Percentiles rank a stretch among this genome's conserved stretches.
These are phyloP conservation scores for Trifolium repens DNA, from an alignment of 306 rosid species.

Conservation along the genomic window DNA sequence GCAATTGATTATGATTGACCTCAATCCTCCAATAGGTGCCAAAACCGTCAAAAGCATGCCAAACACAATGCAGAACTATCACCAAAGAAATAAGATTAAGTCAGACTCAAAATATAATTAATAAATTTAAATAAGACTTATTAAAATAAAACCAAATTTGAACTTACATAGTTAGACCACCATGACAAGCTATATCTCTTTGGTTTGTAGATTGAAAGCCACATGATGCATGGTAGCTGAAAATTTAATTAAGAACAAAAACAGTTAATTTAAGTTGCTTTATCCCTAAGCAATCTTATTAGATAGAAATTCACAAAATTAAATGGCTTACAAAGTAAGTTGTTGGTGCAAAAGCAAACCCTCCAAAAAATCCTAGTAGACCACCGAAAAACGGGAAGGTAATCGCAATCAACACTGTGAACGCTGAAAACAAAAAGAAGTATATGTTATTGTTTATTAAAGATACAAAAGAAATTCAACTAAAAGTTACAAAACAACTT, in stretches of 20 bases:
- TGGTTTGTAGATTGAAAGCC: slow-evolving; percentile 82
- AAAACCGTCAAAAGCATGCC: slow-evolving; percentile 62
- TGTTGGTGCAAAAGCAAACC: slow-evolving; percentile 94
- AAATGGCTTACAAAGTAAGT: slow-evolving; percentile 72
- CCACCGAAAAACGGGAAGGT: slow-evolving; percentile 91
- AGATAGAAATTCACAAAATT: background rate
- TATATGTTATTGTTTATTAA: too few relatives aligned
- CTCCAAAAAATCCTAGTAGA: slow-evolving; percentile 80
- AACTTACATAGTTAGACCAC: slow-evolving; percentile 76
- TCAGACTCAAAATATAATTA: background rate
- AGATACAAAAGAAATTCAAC: too few relatives aligned
- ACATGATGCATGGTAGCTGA: slow-evolving; percentile 91
- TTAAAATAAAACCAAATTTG: background rate
- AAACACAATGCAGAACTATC: slow-evolving; percentile 68
- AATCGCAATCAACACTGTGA: slow-evolving; percentile 75
- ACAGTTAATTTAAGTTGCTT: background rate
- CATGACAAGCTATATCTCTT: slow-evolving; percentile 74
- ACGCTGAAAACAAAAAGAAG: slow-evolving; percentile 47
- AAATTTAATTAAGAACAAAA: slow-evolving; percentile 23
- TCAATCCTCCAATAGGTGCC: slow-evolving; percentile 76
- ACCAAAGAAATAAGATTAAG: slow-evolving; percentile 16
- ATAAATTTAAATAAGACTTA: background rate
- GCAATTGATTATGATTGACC: slow-evolving; percentile 60
- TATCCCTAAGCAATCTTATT: background rate
- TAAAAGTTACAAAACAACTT: too few relatives aligned